Evolutionary conservation across 345 rosid genomes (phyloP), one percentile per base, ranked within the genome.

Genomic region (Arabis hirsuta): DNA sequence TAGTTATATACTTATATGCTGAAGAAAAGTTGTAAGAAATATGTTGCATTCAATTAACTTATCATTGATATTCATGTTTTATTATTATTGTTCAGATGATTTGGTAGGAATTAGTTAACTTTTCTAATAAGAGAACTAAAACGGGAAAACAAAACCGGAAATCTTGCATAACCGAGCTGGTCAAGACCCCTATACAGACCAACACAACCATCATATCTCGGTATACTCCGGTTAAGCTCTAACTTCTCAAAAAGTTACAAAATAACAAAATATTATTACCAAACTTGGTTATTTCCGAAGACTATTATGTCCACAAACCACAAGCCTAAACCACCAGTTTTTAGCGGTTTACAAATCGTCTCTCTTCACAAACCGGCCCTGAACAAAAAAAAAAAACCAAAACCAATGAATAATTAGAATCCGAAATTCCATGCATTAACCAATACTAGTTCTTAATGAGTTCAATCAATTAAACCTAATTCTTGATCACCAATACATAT

Each of bases 281-380:
- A 69, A 76, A 61, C 44, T 69, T 69, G 24, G 44, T 46, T 27
- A 62, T 69, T 62, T 62, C 22, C 8, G 13, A 31, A 50, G 9
- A 57, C 73, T 46, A 65, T 19, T 74, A 67, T 44, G 63, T 60
- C 45, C 51, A 61, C 50, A 66, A 34, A 9, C 62, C 72, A 55
- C 53, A 29, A 29, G 62, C 20, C 4, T 29, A 31, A n/a, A 46
- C 74, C 70, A 69, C 45, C 57, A 7, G 4, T 8, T 42, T 48
- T 6, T 20, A 64, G 34, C 34, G 36, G 44, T 22, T 57, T 51
- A 64, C 20, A 4, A 51, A 14, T 76, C 68, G 44, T 57, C 76
- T 58, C 63, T 76, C 68, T 76, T 76, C 72, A 76, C 80, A 71
- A 76, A 76, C 72, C 80, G 80, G 51, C 80, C 80, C 80, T 76